Percentiles rank a stretch among this genome's conserved stretches.
These are phyloP conservation scores for Guillardia theta DNA, from an alignment of 78 protist species.

Conservation along the genomic window DNA sequence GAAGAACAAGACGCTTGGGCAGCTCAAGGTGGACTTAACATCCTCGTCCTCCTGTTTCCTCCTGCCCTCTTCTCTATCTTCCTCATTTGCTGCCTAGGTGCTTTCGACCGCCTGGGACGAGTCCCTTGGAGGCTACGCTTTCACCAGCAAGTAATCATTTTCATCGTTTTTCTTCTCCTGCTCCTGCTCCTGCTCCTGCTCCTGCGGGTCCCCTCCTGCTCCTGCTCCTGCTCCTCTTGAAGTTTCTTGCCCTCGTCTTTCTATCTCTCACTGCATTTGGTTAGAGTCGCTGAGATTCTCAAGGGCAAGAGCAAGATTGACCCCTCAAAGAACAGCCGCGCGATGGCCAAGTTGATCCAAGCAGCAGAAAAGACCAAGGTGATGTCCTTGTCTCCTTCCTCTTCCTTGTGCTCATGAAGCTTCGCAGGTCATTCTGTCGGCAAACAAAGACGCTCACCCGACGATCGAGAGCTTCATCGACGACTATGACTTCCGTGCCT, in stretches of 20 bases:
- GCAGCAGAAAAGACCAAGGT: slow-evolving; percentile 3
- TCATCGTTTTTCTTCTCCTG: not conserved
- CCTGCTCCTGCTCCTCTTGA: not conserved
- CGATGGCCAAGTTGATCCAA: not conserved
- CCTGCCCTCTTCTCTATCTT: no score
- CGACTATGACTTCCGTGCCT: slow-evolving; percentile 4
- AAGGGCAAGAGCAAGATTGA: not conserved
- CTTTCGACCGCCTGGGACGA: slow-evolving; percentile 33
- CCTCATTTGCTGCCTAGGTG: no score
- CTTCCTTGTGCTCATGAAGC: not conserved
- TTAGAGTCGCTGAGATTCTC: not conserved
- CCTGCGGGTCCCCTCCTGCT: not conserved
- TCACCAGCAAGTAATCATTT: no score
- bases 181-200: not conserved
- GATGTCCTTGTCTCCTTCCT: not conserved
- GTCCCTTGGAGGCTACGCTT: not conserved
- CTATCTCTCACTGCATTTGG: not conserved
- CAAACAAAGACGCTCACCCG: slow-evolving; percentile 37
- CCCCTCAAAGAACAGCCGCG: not conserved
- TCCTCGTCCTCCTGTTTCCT: not conserved
- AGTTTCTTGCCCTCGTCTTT: no score
- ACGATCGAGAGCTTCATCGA: slow-evolving; percentile 14
- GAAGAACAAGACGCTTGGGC: slow-evolving; percentile 25
- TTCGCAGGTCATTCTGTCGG: not conserved
- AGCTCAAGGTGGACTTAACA: no score